Evolutionary conservation across 805 yeast genomes (phyloP).

Genomic region (Jamesozyma hellenica): DNA sequence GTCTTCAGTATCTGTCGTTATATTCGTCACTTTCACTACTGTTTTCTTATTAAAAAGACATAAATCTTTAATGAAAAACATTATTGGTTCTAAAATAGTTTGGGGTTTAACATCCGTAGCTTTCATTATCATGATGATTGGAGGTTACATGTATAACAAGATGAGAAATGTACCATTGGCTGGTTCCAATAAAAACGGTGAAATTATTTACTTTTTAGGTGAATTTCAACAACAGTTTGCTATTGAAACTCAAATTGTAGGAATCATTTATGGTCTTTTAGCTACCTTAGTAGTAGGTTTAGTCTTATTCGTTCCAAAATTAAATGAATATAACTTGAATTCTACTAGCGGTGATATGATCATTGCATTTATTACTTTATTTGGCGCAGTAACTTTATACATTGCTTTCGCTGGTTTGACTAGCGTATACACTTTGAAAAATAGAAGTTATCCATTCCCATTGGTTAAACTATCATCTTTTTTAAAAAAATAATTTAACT

Average conservation of each 20-base stretch:
- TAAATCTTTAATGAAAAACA: conserved; percentile 27
- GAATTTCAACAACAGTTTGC: conserved; percentile 76
- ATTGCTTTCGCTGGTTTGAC: conserved; percentile 55
- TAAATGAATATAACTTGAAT: conserved; percentile 16
- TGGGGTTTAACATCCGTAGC: conserved; percentile 63
- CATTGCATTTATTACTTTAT: conserved; percentile 39
- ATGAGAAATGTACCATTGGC: conserved; percentile 61
- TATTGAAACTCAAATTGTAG: conserved; percentile 80
- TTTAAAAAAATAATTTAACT: conserved; percentile 5
- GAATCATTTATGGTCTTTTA: conserved; percentile 60
- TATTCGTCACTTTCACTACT: conserved; percentile 30
- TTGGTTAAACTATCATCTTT: conserved; percentile 34
- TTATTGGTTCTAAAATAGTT: conserved; percentile 43
- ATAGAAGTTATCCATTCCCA: conserved; percentile 65
- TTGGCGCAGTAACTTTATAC: conserved; percentile 38
- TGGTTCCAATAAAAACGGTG: conserved; percentile 34
- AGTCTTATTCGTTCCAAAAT: conserved; percentile 43
- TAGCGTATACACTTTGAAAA: conserved; percentile 58
- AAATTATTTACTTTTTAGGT: conserved; percentile 42
- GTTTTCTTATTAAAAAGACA: conserved; percentile 29
- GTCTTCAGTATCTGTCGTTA: conserved; percentile 28
- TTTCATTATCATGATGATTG: conserved; percentile 60
- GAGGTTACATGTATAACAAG: conserved; percentile 90
- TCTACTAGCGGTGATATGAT: conserved; percentile 28
- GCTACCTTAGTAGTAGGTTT: conserved; percentile 51